Percentiles rank a stretch among this genome's conserved stretches.
Conservation (phyloP, 1,284 basidiomycete genomes). For the Earliella scabrosa region DNA sequence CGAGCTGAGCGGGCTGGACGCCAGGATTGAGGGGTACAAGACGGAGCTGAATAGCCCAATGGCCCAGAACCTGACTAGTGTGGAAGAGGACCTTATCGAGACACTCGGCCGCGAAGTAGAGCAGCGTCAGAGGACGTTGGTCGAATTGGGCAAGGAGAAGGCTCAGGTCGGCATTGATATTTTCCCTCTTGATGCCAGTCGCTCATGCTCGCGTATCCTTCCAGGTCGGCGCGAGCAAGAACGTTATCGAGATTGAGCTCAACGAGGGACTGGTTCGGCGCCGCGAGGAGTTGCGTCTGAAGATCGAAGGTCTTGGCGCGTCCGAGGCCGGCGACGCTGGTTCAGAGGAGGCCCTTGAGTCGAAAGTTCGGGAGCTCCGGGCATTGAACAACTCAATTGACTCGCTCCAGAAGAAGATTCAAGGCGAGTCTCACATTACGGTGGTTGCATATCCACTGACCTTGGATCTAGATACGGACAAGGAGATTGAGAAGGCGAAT, state of each 20-base stretch:
- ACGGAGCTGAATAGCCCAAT: conserved; percentile 82
- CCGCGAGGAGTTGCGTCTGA: conserved; percentile 76
- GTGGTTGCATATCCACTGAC: background rate
- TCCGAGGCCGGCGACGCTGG: conserved; percentile 61
- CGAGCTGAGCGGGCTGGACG: conserved; percentile 64
- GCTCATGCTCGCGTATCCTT: conserved; percentile 4
- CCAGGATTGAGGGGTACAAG: conserved; percentile 66
- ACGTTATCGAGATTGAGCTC: conserved; percentile 89
- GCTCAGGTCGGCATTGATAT: conserved; percentile 53
- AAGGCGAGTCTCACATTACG: conserved; percentile 51
- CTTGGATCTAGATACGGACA: conserved; percentile 59
- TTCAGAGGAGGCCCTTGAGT: conserved; percentile 69
- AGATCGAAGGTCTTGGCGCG: conserved; percentile 78
- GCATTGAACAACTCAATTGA: conserved; percentile 70
- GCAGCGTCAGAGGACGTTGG: conserved; percentile 67
- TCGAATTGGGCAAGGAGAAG: conserved; percentile 72
- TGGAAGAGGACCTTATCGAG: conserved; percentile 76
- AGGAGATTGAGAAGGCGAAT: conserved; percentile 70
- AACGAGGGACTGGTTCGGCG: conserved; percentile 86
- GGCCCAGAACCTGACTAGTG: conserved; percentile 70
- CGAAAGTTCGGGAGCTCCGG: conserved; percentile 70
- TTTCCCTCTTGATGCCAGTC: no score
- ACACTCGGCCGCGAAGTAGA: conserved; percentile 81
- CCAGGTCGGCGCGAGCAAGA: conserved; percentile 81
- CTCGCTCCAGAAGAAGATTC: conserved; percentile 61